These are phyloP conservation scores for Flaveria trinervia DNA, from an alignment of 129 eudicot genomes.

Conservation along the genomic window DNA sequence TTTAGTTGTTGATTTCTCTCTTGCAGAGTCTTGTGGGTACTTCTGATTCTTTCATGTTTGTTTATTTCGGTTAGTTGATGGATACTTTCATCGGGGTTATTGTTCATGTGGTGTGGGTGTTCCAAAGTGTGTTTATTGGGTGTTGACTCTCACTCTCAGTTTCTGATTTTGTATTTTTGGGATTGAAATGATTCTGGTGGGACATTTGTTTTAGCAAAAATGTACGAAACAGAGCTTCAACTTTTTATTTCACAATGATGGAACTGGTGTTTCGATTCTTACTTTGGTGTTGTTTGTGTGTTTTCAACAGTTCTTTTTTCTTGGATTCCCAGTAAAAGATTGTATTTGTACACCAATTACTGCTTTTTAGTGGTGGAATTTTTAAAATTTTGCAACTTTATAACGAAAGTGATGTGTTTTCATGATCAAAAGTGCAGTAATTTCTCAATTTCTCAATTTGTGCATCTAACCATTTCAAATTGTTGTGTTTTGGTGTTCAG, in stretches of 20 bases:
- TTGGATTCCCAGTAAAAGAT: constrained; percentile 30
- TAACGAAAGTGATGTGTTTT: constrained; percentile 9
- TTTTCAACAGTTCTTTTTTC: constrained; percentile 14
- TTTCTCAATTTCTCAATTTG: not conserved
- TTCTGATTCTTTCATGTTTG: constrained; percentile 27
- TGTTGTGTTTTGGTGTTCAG: constrained; percentile 27
- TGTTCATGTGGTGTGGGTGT: too few relatives aligned
- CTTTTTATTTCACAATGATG: not conserved
- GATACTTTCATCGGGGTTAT: not conserved
- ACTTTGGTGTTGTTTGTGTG: not conserved
- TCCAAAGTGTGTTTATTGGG: too few relatives aligned
- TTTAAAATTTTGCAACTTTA: constrained; percentile 21
- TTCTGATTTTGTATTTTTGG: constrained; percentile 9
- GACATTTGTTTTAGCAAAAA: constrained; percentile 26
- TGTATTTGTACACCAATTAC: not conserved
- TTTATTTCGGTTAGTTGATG: not conserved
- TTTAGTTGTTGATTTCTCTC: not conserved
- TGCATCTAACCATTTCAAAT: not conserved
- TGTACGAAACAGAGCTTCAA: not conserved
- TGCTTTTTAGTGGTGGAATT: constrained; percentile 33
- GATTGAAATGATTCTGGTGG: constrained; percentile 28
- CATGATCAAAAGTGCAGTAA: not conserved
- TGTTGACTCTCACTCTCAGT: not conserved
- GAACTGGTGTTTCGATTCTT: not conserved
- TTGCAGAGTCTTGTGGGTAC: not conserved